phyloP scores from a whole-genome alignment of 2,329 filamentous ascomycete species.

The Trichoderma pleuroti region DNA sequence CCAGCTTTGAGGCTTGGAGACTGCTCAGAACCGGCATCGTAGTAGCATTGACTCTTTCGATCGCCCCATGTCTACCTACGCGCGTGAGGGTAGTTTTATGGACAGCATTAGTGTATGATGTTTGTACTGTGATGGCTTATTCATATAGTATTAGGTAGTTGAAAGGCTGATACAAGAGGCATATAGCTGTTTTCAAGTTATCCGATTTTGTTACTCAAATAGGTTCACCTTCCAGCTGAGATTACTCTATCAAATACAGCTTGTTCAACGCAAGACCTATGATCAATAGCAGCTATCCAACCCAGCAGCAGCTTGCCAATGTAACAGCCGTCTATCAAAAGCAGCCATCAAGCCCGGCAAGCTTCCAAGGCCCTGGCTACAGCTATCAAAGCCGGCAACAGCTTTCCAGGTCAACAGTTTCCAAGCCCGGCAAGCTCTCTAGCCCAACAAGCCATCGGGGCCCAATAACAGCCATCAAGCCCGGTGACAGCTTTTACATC shows the following conservation, averaged over 20 bases:
- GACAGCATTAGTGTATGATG: background rate
- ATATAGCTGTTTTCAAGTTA: background rate
- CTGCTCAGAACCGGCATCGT: background rate
- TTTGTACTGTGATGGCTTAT: background rate
- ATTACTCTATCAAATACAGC: background rate
- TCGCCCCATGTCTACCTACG: background rate
- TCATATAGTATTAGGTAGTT: too few species aligned
- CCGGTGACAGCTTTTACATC: too few species aligned
- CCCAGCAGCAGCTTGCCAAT: too few species aligned
- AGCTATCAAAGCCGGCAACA: too few species aligned
- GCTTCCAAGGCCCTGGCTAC: too few species aligned
- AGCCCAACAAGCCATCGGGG: too few species aligned
- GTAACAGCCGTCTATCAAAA: too few species aligned
- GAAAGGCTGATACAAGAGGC: background rate
- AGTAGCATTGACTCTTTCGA: background rate
- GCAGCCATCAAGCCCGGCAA: too few species aligned
- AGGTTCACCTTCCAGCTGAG: fast-evolving
- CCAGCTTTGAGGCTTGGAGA: too few species aligned
- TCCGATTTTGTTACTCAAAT: background rate
- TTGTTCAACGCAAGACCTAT: background rate
- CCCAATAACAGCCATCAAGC: too few species aligned
- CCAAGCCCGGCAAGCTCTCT: too few species aligned
- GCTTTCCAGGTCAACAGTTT: too few species aligned
- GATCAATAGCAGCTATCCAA: background rate
- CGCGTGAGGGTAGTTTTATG: background rate